A percentile compares a stretch with the other conserved stretches of the same genome.
Conservation (phyloP, 2,329 filamentous ascomycete genomes). For the Ophiostoma perfectum region DNA sequence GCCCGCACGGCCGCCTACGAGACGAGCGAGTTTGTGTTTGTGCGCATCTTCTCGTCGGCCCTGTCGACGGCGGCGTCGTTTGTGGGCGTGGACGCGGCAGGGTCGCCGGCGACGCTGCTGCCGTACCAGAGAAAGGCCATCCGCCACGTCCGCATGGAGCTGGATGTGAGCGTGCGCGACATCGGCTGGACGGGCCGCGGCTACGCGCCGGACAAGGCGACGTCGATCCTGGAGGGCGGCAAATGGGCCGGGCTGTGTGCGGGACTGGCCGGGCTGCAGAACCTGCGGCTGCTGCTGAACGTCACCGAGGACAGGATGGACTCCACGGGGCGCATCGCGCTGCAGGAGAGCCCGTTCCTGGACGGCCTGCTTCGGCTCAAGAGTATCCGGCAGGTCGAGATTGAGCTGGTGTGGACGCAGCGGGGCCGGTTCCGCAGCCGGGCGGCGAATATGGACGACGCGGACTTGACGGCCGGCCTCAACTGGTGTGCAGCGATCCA, state of each 20-base stretch:
- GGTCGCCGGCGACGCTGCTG: slow-evolving; percentile 39
- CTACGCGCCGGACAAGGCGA: background rate
- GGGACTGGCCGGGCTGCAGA: slow-evolving; percentile 32
- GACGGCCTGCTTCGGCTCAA: slow-evolving; percentile 33
- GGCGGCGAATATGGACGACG: background rate
- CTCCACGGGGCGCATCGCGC: background rate
- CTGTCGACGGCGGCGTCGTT: slow-evolving; percentile 39
- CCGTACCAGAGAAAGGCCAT: too few species aligned
- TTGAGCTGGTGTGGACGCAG: slow-evolving; percentile 32
- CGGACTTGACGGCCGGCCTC: background rate
- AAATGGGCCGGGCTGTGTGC: background rate
- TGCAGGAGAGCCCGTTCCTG: background rate
- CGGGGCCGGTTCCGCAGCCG: background rate
- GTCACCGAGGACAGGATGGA: slow-evolving; percentile 19
- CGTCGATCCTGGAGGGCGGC: background rate
- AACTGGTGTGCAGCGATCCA: background rate
- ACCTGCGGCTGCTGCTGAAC: slow-evolving; percentile 38
- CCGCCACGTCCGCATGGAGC: slow-evolving; percentile 39
- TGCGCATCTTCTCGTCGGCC: slow-evolving; percentile 43
- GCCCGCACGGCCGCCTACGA: slow-evolving; percentile 38
- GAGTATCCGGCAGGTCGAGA: slow-evolving; percentile 36
- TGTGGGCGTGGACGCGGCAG: slow-evolving; percentile 28
- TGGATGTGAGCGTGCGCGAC: slow-evolving; percentile 40
- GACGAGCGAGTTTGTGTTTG: slow-evolving; percentile 44
- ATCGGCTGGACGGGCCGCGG: slow-evolving; percentile 26